Evolutionary conservation across 305 asterid genomes (phyloP).

Genomic region (Fraxinus nigra): DNA sequence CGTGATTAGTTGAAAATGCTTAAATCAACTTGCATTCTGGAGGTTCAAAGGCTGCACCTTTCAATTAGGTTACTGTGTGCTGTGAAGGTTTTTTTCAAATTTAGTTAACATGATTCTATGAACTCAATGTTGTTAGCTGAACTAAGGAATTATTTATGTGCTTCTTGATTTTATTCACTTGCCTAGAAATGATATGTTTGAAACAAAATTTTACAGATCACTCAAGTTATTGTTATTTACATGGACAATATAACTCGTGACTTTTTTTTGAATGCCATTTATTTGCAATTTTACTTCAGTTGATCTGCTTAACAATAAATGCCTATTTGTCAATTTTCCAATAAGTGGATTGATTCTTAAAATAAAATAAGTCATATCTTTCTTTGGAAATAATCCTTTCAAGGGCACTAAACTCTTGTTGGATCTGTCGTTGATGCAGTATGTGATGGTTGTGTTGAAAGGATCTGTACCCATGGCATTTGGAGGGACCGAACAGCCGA

Average conservation of each 20-base stretch:
- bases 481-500: constrained; percentile 87
- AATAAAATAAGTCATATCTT: background rate
- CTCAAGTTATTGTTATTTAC: background rate
- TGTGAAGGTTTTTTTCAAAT: background rate
- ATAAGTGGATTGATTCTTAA: background rate
- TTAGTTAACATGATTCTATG: background rate
- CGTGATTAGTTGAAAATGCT: background rate
- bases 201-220: background rate
- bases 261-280: background rate
- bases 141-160: background rate
- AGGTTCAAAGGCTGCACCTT: background rate
- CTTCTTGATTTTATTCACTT: background rate
- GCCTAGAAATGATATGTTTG: background rate
- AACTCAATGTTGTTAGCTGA: constrained; percentile 10
- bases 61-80: background rate
- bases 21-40: background rate
- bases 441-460: constrained; percentile 87
- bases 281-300: background rate
- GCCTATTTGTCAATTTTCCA: background rate
- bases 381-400: background rate
- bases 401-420: constrained; percentile 10
- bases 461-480: constrained; percentile 90
- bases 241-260: background rate
- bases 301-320: background rate
- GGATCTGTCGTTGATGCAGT: constrained; percentile 47